Base-by-base conservation (phyloP, 208 protist species). In the Leishmania tarentolae region DNA sequence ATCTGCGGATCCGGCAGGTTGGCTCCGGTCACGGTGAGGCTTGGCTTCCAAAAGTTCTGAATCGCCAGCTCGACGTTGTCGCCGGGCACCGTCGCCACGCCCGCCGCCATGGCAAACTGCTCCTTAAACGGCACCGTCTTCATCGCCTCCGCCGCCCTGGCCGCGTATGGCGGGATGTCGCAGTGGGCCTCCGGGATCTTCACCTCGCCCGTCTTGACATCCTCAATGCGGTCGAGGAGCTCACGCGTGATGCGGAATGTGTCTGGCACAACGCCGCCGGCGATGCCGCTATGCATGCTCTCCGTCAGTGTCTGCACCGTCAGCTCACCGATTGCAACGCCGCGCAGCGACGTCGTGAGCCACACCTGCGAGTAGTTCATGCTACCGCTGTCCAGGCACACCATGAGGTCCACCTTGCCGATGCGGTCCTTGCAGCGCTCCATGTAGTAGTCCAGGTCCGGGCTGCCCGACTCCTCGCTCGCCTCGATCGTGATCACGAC, bases 351-450 rank as follows among this genome's bases (percentile, higher is more conserved):
- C 17, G 94, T 97, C 66, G 97, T 99, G 42, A 98, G 88, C 97
- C 97, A 99, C 46, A 99, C 73, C 83, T 98, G 92, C n/a, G 98
- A 90, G 81, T 99, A 99, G 80, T 98, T 98, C 75, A 96, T 88
- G 76, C 85, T 88, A 69, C 98, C 98, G 84, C 90, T 95, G 88
- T 99, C 98, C 24, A 99, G 87, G 84, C 97, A 99, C n/a, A 99
- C 86, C 80, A 99, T 92, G 8, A 99, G 82, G 71, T 94, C 89
- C 37, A 96, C 87, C 76, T 91, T 89, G 15, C 95, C 95, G 63
- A 98, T 97, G 19, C 81, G 79, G 40, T 83, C 82, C 37, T 83
- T 89, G 79, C 84, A 92, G 35, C 80, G 71, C 40, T 93, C 86
- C 78, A 99, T 87, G 82, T 97, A 98, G 82, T 92, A 92, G 28